Conservation (phyloP, 352 stramenopile genomes). For the Thraustotheca clavata region DNA sequence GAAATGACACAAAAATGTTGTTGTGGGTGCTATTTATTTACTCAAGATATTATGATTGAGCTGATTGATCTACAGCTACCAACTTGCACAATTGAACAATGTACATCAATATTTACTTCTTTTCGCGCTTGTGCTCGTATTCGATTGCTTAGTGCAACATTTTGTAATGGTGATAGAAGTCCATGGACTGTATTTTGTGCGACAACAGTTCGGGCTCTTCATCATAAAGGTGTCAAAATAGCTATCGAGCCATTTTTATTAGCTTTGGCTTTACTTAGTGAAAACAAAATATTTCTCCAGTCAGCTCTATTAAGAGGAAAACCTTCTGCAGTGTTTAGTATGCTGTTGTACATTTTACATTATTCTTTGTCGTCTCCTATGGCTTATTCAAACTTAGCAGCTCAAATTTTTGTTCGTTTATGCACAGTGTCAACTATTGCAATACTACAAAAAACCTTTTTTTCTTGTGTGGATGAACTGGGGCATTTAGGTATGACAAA, state of each 20-base stretch:
- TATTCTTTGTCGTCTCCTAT: neutral
- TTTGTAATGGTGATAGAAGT: no score
- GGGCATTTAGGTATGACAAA: neutral
- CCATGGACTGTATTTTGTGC: no score
- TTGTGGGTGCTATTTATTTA: constrained; percentile 1
- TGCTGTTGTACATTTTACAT: neutral
- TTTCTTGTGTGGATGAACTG: neutral
- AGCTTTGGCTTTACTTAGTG: neutral
- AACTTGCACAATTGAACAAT: neutral
- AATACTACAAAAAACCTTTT: neutral
- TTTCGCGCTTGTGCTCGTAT: neutral
- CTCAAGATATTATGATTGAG: neutral
- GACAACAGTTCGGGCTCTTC: no score
- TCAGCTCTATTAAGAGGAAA: neutral
- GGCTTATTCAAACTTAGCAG: neutral
- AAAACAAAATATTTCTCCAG: constrained; percentile 2
- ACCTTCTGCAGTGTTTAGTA: neutral
- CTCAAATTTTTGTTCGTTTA: neutral
- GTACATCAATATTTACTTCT: neutral
- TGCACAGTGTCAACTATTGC: neutral
- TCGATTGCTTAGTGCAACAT: no score
- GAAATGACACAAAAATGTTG: neutral
- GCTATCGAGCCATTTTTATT: neutral
- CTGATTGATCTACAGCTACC: neutral
- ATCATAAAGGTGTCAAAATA: neutral